Evolutionary conservation across 2,329 filamentous ascomycete species (phyloP), one percentile per base, ranked within the genome.

Genomic region (Dothideomycetes sp.): DNA sequence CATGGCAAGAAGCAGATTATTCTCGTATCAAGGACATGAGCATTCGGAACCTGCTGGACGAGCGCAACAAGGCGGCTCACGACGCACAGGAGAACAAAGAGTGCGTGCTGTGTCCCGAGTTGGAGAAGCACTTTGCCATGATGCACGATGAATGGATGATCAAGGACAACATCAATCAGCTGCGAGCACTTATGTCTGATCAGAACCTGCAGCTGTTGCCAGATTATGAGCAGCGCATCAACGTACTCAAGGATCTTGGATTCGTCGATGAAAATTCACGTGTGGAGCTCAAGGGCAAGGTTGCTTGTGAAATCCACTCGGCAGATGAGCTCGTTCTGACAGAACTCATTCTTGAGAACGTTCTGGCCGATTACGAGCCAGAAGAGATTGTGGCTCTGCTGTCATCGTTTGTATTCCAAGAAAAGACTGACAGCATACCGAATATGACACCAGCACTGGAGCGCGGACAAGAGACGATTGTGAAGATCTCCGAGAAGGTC

Each of bases 251-350:
- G 58, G 88, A 96, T 51, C 75, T 98, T 6, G 82, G 79, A 4
- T 98, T 98, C 59, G 83, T 98, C 51, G 91, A 98, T 54, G 79
- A 83, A 4, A 78, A 82, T 31, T 81, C 80, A 4, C 80, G 89
- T 16, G 93, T 98, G 27, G 84, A 93, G 64, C 75, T 98, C 48
- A 98, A 98, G 65, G 91, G 91, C 62, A 96, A 96, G 62, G 91
- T 98, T 16, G 91, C 91, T 4, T 98, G 91, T 64, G 91, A 98
- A 67, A 89, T 98, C 45, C 91, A 96, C 63, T 95, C 89, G 0
- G 88, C 88, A 13, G 89, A 96, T 58, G 91, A 98, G 62, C 74
- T 98, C 0, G 89, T 98, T 1, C 75, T 98, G 13, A 98, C 91
- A 0, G 91, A 98, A 60, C 75, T 96, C 5, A 87, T 98, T 33